phyloP scores from a whole-genome alignment of 257 asterid species.

The Asclepias syriaca region DNA sequence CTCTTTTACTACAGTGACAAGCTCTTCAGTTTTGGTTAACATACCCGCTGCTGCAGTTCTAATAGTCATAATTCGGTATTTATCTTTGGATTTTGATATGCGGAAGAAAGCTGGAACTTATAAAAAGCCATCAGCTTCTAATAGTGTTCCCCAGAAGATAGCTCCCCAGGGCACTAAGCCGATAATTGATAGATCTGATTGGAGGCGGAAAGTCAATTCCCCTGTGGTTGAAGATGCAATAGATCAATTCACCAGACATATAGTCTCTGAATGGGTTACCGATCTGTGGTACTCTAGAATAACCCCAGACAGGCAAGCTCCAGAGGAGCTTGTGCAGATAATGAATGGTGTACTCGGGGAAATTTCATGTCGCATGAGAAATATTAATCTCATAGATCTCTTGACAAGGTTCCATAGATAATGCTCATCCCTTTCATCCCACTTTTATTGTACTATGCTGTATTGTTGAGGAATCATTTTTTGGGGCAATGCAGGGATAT shows the following conservation, averaged over 20 bases:
- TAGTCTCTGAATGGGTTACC: constrained; percentile 96
- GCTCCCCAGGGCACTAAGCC: constrained; percentile 34
- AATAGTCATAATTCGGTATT: constrained; percentile 64
- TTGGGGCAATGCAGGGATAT: constrained; percentile 59
- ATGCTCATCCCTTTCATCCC: constrained; percentile 22
- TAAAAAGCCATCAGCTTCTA: constrained; percentile 45
- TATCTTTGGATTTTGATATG: constrained; percentile 73
- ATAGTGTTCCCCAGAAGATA: constrained; percentile 32
- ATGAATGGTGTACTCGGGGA: constrained; percentile 82
- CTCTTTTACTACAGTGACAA: constrained; percentile 59
- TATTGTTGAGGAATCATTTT: constrained; percentile 23
- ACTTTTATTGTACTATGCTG: constrained; percentile 12
- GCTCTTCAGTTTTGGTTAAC: constrained; percentile 87
- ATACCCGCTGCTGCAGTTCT: constrained; percentile 73
- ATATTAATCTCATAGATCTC: constrained; percentile 78
- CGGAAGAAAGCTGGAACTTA: constrained; percentile 76
- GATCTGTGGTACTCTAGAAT: constrained; percentile 91
- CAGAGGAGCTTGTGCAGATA: constrained; percentile 85
- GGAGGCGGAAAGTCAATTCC: constrained; percentile 89
- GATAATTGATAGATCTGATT: constrained; percentile 49
- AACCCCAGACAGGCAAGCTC: constrained; percentile 86
- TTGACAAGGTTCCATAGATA: constrained; percentile 61
- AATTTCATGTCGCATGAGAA: constrained; percentile 77
- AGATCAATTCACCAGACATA: constrained; percentile 75
- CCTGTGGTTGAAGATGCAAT: constrained; percentile 90